Conservation (phyloP, 78 protist species). For the Salpingoeca rosetta region DNA sequence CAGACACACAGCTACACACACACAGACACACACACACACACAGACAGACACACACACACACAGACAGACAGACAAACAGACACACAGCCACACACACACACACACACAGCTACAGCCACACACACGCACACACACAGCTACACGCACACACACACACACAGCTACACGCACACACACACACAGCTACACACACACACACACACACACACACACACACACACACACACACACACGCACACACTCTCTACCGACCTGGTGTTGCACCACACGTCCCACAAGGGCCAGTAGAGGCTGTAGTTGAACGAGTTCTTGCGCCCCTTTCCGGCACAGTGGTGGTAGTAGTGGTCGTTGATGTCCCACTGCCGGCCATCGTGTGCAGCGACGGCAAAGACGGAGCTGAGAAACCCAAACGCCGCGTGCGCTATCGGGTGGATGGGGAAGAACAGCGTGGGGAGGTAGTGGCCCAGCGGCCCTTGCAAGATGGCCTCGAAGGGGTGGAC, state of each 20-base stretch:
- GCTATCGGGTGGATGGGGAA: conserved; percentile 1
- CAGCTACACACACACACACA: not conserved
- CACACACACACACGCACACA: too few species aligned
- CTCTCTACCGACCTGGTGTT: not conserved
- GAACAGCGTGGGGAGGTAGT: conserved; percentile 1
- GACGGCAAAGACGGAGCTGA: conserved; percentile 9
- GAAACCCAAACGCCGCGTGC: not conserved
- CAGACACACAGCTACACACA: too few species aligned
- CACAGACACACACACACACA: too few species aligned
- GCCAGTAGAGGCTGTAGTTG: conserved; percentile 18
- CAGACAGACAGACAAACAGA: too few species aligned
- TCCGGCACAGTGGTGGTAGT: not conserved
- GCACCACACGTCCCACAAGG: not conserved
- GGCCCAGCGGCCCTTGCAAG: not conserved
- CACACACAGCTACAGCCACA: too few species aligned
- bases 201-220: too few species aligned
- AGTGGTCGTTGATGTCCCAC: not conserved
- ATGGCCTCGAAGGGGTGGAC: conserved; percentile 10
- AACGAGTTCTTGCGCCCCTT: not conserved
- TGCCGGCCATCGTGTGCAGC: conserved; percentile 16
- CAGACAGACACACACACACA: too few species aligned
- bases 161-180: not conserved
- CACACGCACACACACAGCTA: too few species aligned
- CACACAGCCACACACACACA: too few species aligned
- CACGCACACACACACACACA: too few species aligned